Evolutionary conservation across 1,139 yeast genomes (phyloP), one percentile per base, ranked within the genome.

Genomic region (Blastobotrys serpentis): DNA sequence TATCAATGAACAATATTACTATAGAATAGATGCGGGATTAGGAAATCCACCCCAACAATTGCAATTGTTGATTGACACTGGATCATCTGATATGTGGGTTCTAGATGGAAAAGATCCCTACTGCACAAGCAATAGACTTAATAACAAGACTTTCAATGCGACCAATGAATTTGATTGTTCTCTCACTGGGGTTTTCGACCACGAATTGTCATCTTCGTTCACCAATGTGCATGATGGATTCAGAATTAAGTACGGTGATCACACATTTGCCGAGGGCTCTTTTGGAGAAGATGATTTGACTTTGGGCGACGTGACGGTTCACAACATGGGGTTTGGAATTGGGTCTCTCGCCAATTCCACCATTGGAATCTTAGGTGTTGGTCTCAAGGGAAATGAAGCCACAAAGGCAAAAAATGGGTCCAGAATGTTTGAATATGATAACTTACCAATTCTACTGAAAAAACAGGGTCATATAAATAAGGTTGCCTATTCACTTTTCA

Each of bases 21-120:
- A 53, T 66, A 79, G 44, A 18, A 38, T 54, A 22, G 50, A 56
- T 38, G 52, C 51, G 2, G 46, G 48, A 11, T 38, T 56, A 2
- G 60, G 60, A 13, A 56, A 57, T 16, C 60, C 60, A 14, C 49
- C 54, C 19, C 60, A 56, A 47, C 46, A 39, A 18, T 50, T 54
- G 41, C 52, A 49, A 38, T 45, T 56, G 34, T 44, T 56, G 3
- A 64, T 82, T 42, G 88, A 82, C 59, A 81, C 87, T 3, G 87
- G 87, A 0, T 80, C 86, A 2, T 74, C 85, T 2, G 87, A 82
- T 62, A 68, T 81, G 53, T 82, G 86, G 86, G 75, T 82, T n/a
- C 60, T 56, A 36, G 57, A 73, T 64, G 44, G 51, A 8, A 43
- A 45, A 10, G 50, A 51, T 40, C 60, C 61, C 2, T 58, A 55